Evolutionary conservation across 1,284 basidiomycete genomes (phyloP).

Genomic region (Volvariella volvacea): DNA sequence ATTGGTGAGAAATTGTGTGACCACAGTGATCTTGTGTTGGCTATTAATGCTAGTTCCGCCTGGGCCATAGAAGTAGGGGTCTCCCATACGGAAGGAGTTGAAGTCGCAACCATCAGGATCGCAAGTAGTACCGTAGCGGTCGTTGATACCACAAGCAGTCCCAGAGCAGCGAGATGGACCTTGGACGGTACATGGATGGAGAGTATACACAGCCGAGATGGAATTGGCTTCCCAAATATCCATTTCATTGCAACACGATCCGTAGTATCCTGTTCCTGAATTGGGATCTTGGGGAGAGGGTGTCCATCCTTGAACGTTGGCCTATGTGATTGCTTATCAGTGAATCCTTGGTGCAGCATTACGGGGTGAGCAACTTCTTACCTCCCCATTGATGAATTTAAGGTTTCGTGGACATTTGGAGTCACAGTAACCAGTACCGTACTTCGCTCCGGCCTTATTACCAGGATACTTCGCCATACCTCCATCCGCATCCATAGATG

Average conservation of each 20-base stretch:
- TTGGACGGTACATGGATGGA: constrained; percentile 33
- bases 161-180: constrained; percentile 22
- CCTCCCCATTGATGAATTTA: constrained; percentile 45
- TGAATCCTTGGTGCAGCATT: constrained; percentile 4
- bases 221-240: constrained; percentile 37
- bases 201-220: constrained; percentile 35
- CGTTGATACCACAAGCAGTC: constrained; percentile 24
- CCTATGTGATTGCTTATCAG: constrained; percentile 26
- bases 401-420: constrained; percentile 44
- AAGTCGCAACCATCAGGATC: constrained; percentile 42
- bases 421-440: constrained; percentile 48
- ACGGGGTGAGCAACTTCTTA: constrained; percentile 14
- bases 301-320: constrained; percentile 33
- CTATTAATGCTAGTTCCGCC: constrained; percentile 30
- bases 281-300: constrained; percentile 12
- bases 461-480: constrained; percentile 31
- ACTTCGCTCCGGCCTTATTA: constrained; percentile 45
- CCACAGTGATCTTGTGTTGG: constrained; percentile 38
- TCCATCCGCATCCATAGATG: constrained; percentile 42
- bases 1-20: constrained; percentile 42
- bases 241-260: constrained; percentile 43
- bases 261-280: constrained; percentile 23
- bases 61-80: constrained; percentile 31
- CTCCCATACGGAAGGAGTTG: constrained; percentile 42
- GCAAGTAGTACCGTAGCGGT: constrained; percentile 28